A percentile compares a stretch with the other conserved stretches of the same genome.
phyloP scores from a whole-genome alignment of 768 basidiomycete genomes.

The Agaricus sinodeliciosus region DNA sequence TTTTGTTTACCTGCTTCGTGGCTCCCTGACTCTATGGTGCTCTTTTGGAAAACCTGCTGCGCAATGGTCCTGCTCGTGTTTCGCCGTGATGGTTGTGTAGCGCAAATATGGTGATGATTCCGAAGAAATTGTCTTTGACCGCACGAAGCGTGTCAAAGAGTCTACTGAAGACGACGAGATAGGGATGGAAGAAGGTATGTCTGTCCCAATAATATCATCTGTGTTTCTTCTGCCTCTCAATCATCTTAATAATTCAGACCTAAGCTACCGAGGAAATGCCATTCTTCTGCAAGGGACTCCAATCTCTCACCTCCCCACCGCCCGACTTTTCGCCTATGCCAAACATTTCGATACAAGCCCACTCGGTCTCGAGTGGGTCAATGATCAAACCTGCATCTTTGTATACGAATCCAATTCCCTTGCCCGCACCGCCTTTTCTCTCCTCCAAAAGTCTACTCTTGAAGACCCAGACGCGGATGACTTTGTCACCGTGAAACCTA shows the following conservation, averaged over 20 bases:
- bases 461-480: conserved; percentile 53
- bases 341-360: conserved; percentile 72
- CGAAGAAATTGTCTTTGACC: conserved; percentile 15
- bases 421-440: conserved; percentile 45
- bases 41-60: neutral
- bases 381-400: conserved; percentile 76
- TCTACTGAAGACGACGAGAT: conserved; percentile 27
- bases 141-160: neutral
- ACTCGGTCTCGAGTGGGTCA: conserved; percentile 79
- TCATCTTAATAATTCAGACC: conserved; percentile 25
- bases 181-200: conserved; percentile 28
- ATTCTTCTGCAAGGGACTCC: conserved; percentile 68
- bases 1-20: conserved; percentile 1
- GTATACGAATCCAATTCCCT: conserved; percentile 55
- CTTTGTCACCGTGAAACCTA: conserved; percentile 55
- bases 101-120: conserved; percentile 32
- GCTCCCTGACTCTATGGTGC: neutral
- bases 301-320: conserved; percentile 69
- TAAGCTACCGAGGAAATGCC: conserved; percentile 52
- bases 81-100: conserved; percentile 26
- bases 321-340: conserved; percentile 75
- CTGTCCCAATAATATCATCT: neutral
- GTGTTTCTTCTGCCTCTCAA: neutral
- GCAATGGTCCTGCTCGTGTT: neutral
- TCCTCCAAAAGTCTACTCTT: conserved; percentile 42